Conservation (phyloP, 257 asterid genomes). For the Ajuga chamaepitys region DNA sequence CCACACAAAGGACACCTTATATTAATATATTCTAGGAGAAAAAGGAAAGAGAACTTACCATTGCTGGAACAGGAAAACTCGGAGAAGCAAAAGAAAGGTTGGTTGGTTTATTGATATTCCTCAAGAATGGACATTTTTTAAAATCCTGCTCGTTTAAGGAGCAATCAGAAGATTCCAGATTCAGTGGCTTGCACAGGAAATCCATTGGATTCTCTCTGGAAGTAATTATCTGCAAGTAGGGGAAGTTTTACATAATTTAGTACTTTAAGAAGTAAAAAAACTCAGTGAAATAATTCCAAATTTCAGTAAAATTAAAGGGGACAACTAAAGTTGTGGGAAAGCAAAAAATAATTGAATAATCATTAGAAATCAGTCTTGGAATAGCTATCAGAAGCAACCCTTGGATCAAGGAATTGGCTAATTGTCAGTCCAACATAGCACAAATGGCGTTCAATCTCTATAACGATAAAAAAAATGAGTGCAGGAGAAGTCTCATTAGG, state of each 20-base stretch:
- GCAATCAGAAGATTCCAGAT: slow-evolving; percentile 44
- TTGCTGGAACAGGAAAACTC: slow-evolving; percentile 45
- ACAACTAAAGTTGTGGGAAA: not conserved
- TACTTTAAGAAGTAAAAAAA: not conserved
- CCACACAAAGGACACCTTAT: not conserved
- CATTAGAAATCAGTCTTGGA: not conserved
- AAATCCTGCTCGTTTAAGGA: slow-evolving; percentile 41
- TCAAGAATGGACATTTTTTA: slow-evolving; percentile 69
- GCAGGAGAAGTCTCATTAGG: not conserved
- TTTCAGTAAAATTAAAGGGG: not conserved
- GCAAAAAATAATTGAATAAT: slow-evolving; percentile 1
- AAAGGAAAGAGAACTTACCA: slow-evolving; percentile 32
- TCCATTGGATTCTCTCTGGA: slow-evolving; percentile 38
- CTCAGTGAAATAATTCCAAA: not conserved
- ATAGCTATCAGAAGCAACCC: slow-evolving; percentile 9
- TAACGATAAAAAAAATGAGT: not conserved
- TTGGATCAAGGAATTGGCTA: not conserved
- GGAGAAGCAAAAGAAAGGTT: slow-evolving; percentile 51
- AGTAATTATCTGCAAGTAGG: slow-evolving; percentile 26
- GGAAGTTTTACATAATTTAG: slow-evolving; percentile 4
- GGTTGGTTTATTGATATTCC: slow-evolving; percentile 67
- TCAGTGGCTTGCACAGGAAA: slow-evolving; percentile 38
- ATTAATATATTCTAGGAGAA: not conserved
- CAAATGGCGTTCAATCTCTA: not conserved
- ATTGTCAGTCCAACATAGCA: not conserved